Percentiles rank a stretch among this genome's conserved stretches.
These are phyloP conservation scores for Planoprotostelium fungivorum DNA, from an alignment of 78 protist species.

Conservation along the genomic window DNA sequence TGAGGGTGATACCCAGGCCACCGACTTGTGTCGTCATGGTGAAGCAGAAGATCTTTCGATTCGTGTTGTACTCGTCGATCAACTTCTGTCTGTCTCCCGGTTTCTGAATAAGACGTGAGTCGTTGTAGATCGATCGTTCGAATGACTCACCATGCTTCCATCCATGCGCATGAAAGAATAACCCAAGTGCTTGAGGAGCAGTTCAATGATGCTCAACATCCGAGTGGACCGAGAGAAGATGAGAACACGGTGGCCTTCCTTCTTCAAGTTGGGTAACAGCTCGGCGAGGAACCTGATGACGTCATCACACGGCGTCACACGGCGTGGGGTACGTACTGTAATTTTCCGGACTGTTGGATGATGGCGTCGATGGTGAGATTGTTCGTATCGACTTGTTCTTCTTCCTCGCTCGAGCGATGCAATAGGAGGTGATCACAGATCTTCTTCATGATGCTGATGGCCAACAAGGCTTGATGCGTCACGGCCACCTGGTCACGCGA, in stretches of 20 bases:
- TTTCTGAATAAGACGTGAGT: constrained; percentile 35
- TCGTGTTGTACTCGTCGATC: constrained; percentile 35
- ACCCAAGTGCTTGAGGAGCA: constrained; percentile 11
- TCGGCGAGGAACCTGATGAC: constrained; percentile 9
- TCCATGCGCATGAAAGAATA: background rate
- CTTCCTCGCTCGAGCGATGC: background rate
- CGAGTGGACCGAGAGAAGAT: constrained; percentile 42
- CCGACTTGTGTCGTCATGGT: constrained; percentile 72
- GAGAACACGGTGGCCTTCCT: constrained; percentile 63
- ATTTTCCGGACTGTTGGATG: background rate
- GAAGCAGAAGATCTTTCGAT: constrained; percentile 13
- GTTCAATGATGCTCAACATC: constrained; percentile 47
- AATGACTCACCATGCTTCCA: background rate
- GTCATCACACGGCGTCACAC: no score
- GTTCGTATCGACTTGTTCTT: background rate
- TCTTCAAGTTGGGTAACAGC: constrained; percentile 11
- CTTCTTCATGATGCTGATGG: constrained; percentile 69
- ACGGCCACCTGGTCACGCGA: background rate
- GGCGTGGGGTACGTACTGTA: background rate
- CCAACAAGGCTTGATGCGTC: constrained; percentile 13
- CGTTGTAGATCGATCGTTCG: constrained; percentile 56
- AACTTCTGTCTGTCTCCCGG: constrained; percentile 44
- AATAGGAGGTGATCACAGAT: constrained; percentile 60
- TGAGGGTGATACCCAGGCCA: constrained; percentile 78
- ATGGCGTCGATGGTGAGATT: background rate